Evolutionary conservation across 306 rosid species (phyloP), one percentile per base, ranked within the genome.

Genomic region (Myrica gale): DNA sequence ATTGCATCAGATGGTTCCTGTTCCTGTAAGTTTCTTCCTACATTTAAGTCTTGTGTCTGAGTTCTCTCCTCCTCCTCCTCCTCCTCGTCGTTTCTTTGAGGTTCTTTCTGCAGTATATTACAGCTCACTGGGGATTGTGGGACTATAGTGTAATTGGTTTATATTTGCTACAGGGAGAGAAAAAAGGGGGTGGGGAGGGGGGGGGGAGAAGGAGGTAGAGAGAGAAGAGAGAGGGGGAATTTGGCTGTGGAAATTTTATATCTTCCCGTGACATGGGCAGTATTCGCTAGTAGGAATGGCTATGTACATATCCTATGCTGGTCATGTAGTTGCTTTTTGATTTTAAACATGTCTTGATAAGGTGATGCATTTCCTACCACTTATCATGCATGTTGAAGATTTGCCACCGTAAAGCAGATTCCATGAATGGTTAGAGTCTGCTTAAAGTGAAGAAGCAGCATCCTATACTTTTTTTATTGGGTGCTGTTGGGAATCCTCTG

Each of bases 1-100:
- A 83, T 78, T 95, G 73, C 88, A 87, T 82, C 92, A 90, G 79
- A 90, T 95, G 90, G 88, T 89, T 83, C 88, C 99, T 6, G 84
- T 89, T 71, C 97, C 99, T 78, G 99, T 95, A 82, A 92, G 98
- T 87, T 57, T 39, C 9, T 26, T 68, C 50, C 43, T 63, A 47
- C 11, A 11, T 51, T 43, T 74, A 57, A 10, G 42, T 39, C 56
- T 58, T 45, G 60, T n/a, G 56, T 61, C 47, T 20, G 54, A 39
- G 19, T 50, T 42, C 11, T 7, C 66, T 60, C 42, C 12, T 58
- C 12, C 5, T 60, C 20, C 20, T 16, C 20, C 56, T 58, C 23
- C 10, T 60, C 42, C 10, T 23, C 15, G 1, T 60, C 6, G 6
- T 26, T 26, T 10, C 26, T 23, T 60, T 15, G 23, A 41, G 37